phyloP scores from a whole-genome alignment of 2,329 filamentous ascomycete species.

The Nannizziopsis barbatae region DNA sequence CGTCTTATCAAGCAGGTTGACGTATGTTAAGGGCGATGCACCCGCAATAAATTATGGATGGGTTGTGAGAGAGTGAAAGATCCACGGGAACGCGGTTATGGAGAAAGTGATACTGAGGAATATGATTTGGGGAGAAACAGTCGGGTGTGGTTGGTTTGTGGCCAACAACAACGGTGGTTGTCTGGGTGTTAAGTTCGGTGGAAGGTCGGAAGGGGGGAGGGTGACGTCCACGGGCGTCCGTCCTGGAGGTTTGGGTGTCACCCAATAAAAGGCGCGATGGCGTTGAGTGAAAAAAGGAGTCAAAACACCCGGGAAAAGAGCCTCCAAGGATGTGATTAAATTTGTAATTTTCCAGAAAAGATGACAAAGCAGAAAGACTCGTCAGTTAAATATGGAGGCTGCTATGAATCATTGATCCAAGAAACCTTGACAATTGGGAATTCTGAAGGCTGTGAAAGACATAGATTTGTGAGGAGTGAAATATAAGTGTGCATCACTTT shows the following conservation, averaged over 20 bases:
- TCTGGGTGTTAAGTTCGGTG: neutral
- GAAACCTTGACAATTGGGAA: too few relatives aligned
- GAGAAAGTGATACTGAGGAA: neutral
- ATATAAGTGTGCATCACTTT: too few relatives aligned
- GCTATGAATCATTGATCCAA: too few relatives aligned
- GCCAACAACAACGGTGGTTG: neutral
- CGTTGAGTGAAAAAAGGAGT: neutral
- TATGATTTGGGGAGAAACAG: neutral
- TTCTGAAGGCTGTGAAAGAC: too few relatives aligned
- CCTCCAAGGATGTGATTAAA: too few relatives aligned
- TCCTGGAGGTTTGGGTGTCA: too few relatives aligned
- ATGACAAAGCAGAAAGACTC: too few relatives aligned
- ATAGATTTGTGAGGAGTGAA: too few relatives aligned
- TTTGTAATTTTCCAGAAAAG: too few relatives aligned
- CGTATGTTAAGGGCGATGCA: conserved; percentile 3
- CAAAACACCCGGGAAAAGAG: too few relatives aligned
- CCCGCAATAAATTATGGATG: neutral
- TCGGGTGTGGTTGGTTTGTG: neutral
- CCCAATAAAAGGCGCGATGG: neutral
- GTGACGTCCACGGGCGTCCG: conserved; percentile 4
- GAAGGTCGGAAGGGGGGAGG: conserved; percentile 1
- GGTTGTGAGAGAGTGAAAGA: neutral
- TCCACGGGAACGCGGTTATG: too few relatives aligned
- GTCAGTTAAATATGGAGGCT: too few relatives aligned
- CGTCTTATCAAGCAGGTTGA: conserved; percentile 6